Evolutionary conservation across 495 filamentous ascomycete species (phyloP).

Genomic region (Xylaria telfairii): DNA sequence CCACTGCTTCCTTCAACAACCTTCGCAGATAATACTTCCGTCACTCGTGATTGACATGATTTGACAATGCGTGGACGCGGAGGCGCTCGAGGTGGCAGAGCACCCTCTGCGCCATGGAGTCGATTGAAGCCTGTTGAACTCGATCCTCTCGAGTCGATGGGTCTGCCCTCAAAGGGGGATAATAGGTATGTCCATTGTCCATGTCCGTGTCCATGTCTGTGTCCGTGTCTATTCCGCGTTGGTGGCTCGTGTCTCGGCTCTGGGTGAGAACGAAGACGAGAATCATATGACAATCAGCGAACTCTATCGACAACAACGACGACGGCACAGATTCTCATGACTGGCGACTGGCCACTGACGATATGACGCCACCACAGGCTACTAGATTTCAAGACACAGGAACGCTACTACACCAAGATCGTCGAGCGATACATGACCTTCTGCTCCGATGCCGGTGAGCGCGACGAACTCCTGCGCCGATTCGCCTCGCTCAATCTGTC

Average conservation of each 20-base stretch:
- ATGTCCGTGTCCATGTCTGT: background rate
- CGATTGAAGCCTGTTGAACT: constrained; percentile 72
- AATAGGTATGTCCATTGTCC: constrained; percentile 60
- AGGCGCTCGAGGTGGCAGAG: constrained; percentile 49
- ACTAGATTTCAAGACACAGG: constrained; percentile 74
- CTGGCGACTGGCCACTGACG: background rate
- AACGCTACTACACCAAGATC: constrained; percentile 85
- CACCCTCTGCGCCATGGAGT: constrained; percentile 63
- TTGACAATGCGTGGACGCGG: constrained; percentile 45
- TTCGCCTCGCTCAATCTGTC: constrained; percentile 68
- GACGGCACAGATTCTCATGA: background rate
- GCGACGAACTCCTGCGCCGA: constrained; percentile 72
- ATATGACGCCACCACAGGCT: constrained; percentile 58
- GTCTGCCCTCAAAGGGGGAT: constrained; percentile 89
- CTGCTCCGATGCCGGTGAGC: constrained; percentile 70
- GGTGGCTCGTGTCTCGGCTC: too few relatives aligned
- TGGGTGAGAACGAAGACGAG: background rate
- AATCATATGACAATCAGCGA: background rate
- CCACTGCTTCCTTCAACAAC: constrained; percentile 2
- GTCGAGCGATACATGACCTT: constrained; percentile 86
- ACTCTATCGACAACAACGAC: too few relatives aligned
- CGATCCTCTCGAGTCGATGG: constrained; percentile 78
- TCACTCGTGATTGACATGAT: constrained; percentile 37
- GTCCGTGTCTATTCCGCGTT: background rate
- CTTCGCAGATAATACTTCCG: too few relatives aligned